phyloP scores from a whole-genome alignment of 495 filamentous ascomycete species.

The Podospora comata region DNA sequence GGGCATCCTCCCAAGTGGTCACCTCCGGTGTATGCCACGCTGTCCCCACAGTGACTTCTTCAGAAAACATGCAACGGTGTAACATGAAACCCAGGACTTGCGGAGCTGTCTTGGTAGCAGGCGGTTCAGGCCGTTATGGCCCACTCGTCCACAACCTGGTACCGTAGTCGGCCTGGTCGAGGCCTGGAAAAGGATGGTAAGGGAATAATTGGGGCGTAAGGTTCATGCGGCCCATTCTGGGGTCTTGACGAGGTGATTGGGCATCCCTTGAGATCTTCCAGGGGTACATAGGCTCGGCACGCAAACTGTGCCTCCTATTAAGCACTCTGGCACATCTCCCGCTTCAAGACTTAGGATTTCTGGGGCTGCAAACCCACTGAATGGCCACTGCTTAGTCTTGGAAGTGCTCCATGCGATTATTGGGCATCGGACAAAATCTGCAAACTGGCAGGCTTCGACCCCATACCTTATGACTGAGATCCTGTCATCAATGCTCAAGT shows the following conservation, averaged over 20 bases:
- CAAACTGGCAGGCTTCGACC: background rate
- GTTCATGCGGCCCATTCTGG: background rate
- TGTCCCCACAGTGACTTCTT: background rate
- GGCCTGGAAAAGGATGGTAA: background rate
- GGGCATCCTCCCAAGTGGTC: background rate
- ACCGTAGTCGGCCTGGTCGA: background rate
- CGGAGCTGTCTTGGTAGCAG: background rate
- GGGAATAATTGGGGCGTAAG: background rate
- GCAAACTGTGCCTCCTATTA: background rate
- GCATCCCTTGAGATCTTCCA: background rate
- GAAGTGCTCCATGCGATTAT: background rate
- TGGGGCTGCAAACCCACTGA: too few relatives aligned
- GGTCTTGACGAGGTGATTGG: background rate
- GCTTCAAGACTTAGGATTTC: too few relatives aligned
- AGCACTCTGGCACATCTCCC: background rate
- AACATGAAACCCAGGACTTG: background rate
- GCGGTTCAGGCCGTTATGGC: background rate
- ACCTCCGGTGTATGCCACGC: background rate
- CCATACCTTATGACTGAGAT: background rate
- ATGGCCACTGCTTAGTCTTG: background rate
- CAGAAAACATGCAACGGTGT: background rate
- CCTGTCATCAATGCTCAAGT: background rate
- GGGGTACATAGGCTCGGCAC: background rate
- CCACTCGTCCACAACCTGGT: background rate
- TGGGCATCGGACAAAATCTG: background rate